Conservation (phyloP, 352 stramenopile species). For the Phytophthora lateralis region DNA sequence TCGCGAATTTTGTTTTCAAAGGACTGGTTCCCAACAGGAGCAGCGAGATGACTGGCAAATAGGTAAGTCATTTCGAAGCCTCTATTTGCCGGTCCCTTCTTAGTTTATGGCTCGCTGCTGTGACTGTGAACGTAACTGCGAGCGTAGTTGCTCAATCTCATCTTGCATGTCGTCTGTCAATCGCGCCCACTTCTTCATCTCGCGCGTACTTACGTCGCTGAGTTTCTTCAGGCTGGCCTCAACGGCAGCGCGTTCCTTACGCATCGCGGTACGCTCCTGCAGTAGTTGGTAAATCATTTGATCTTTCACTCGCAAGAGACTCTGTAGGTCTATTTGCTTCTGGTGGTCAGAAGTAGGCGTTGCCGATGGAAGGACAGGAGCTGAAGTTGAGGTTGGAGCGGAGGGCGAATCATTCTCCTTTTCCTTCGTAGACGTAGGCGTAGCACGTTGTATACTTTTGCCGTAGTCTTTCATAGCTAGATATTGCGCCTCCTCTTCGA, state of each 20-base stretch:
- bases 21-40: no score
- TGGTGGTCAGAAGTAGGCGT: conserved; percentile 2
- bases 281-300: conserved; percentile 86
- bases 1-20: no score
- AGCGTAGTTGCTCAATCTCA: conserved; percentile 72
- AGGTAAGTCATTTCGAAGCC: no score
- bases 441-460: not conserved
- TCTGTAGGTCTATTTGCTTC: conserved; percentile 37
- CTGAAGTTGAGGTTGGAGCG: conserved; percentile 61
- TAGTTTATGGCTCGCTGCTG: conserved; percentile 2
- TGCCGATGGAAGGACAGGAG: conserved; percentile 30
- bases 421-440: conserved; percentile 1
- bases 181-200: conserved; percentile 85
- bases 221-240: conserved; percentile 68
- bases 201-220: conserved; percentile 68
- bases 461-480: conserved; percentile 65
- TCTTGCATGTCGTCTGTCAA: conserved; percentile 85
- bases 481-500: conserved; percentile 49
- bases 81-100: not conserved
- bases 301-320: conserved; percentile 72
- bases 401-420: conserved; percentile 33
- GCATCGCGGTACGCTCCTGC: conserved; percentile 63
- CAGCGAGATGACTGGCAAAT: no score
- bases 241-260: conserved; percentile 50
- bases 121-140: conserved; percentile 21